Evolutionary conservation across 176 grass and related monocot species (phyloP), one percentile per base, ranked within the genome.

Genomic region (Luzula sylvatica): DNA sequence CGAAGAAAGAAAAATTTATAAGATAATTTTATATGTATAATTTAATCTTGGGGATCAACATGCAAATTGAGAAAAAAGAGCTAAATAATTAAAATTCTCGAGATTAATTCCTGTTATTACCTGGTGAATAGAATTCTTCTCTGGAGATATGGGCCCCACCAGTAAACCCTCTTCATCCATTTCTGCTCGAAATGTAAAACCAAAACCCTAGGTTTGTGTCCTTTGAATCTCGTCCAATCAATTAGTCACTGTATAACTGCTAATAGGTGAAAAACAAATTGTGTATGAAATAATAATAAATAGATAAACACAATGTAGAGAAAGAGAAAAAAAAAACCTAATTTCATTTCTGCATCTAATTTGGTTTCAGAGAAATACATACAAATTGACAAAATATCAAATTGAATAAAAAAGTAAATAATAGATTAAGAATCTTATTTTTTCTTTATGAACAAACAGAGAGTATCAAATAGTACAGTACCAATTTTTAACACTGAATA

Each of bases 41-140:
- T n/a, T n/a, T n/a, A n/a, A n/a, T n/a, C n/a, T n/a, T n/a, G n/a
- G n/a, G n/a, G n/a, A n/a, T n/a, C n/a, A n/a, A n/a, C 16, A 52
- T 55, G 6, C 39, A 58, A 66, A 20, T 11, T 61, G 39, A 46
- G 15, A 24, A 19, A 63, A 18, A 8, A 26, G 18, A 63, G 22
- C 42, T 46, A 47, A 22, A 40, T 44, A 26, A 43, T 3, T 63
- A 63, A 14, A 17, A 62, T 15, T 22, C 15, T 3, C 11, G 1
- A 22, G 15, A 41, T 2, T 62, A 62, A 62, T 62, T 42, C 26
- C 13, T 26, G 25, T 15, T 45, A 26, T 22, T 65, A 90, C 92
- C 78, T 98, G 81, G 1, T 87, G 68, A 54, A 65, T 60, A 20
- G 56, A 64, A 46, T 70, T 76, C 53, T 83, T 88, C 55, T 81